These are phyloP conservation scores for Escallonia rubra DNA, from an alignment of 129 eudicot genomes.

Conservation along the genomic window DNA sequence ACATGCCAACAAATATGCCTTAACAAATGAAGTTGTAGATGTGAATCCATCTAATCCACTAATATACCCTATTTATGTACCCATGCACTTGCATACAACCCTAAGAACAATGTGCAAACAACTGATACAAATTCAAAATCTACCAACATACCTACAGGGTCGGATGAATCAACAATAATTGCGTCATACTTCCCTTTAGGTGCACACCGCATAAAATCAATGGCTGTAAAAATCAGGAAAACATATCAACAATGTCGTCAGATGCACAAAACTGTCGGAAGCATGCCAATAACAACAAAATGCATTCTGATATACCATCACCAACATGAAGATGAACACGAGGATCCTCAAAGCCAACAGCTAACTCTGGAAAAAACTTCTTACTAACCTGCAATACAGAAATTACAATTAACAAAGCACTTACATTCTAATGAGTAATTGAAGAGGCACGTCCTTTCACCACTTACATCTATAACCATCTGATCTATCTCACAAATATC, in stretches of 20 bases:
- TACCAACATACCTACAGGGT: conserved; percentile 79
- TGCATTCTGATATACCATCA: conserved; percentile 54
- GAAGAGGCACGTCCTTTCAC: background rate
- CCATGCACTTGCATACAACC: background rate
- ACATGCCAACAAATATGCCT: no score
- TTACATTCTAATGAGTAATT: background rate
- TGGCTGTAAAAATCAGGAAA: conserved; percentile 39
- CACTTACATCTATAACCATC: conserved; percentile 95
- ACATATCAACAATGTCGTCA: background rate
- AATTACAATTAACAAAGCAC: conserved; percentile 4
- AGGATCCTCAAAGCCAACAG: conserved; percentile 91
- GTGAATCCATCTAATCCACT: background rate
- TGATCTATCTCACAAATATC: conserved; percentile 97
- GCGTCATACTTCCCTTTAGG: conserved; percentile 89
- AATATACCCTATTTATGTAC: background rate
- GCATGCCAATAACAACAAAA: background rate
- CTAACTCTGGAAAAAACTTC: conserved; percentile 77
- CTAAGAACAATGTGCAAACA: background rate
- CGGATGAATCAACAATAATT: conserved; percentile 87
- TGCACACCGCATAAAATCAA: conserved; percentile 49
- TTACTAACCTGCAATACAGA: conserved; percentile 57
- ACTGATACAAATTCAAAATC: background rate
- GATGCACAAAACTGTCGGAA: background rate
- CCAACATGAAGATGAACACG: conserved; percentile 87
- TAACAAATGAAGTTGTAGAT: no score